These are phyloP conservation scores for Verticillium klebahnii DNA, from an alignment of 2,329 filamentous ascomycete species.

Conservation along the genomic window DNA sequence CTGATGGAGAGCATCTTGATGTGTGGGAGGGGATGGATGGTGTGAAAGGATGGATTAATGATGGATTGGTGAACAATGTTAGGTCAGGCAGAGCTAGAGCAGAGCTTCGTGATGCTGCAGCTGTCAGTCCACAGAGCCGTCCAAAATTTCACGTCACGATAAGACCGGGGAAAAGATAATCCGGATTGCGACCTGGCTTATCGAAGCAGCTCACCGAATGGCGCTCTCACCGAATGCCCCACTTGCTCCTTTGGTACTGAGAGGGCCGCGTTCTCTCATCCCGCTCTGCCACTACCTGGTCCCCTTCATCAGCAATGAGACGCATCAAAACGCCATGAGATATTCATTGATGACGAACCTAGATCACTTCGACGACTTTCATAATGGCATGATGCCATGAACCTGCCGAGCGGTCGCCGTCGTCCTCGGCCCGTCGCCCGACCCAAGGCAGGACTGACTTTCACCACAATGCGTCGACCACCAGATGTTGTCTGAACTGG, in stretches of 20 bases:
- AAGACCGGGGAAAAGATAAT: neutral
- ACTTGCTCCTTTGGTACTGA: neutral
- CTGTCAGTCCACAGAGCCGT: neutral
- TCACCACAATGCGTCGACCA: no score
- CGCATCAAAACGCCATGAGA: no score
- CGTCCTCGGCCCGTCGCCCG: no score
- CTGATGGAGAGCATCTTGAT: slow-evolving; percentile 66
- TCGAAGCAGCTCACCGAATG: neutral
- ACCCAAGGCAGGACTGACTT: no score
- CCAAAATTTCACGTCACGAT: neutral
- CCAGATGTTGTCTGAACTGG: no score
- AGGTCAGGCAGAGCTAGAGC: neutral
- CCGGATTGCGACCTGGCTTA: neutral
- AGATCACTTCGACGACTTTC: no score
- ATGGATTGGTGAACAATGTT: neutral
- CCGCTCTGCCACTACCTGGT: no score
- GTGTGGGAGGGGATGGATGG: slow-evolving; percentile 8
- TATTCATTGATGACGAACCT: no score
- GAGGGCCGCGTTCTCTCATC: no score
- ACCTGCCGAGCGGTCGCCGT: no score
- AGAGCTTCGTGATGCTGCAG: neutral
- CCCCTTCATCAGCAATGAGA: no score
- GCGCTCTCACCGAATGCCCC: neutral
- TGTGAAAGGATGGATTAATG: slow-evolving; percentile 12
- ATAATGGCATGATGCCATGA: no score